These are phyloP conservation scores for Hypoxylon rubiginosum DNA, from an alignment of 2,329 filamentous ascomycete genomes.

Conservation along the genomic window DNA sequence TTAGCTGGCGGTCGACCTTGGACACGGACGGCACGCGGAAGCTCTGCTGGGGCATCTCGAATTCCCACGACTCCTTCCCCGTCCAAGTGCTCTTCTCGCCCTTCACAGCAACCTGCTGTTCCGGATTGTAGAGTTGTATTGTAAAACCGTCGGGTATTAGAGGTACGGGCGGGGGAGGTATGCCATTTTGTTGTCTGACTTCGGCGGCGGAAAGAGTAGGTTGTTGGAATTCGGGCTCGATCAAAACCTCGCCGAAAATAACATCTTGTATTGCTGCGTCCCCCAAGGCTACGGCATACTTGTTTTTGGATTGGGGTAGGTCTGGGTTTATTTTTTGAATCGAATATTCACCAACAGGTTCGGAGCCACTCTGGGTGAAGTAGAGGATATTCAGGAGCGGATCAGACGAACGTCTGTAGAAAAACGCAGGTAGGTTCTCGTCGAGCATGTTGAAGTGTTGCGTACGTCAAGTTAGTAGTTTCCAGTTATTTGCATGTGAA, in stretches of 20 bases:
- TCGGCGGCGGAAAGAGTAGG: conserved; percentile 86
- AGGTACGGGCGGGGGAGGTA: conserved; percentile 75
- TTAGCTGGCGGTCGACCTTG: conserved; percentile 79
- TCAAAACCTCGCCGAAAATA: conserved; percentile 87
- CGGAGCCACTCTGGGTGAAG: conserved; percentile 80
- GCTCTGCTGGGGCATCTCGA: conserved; percentile 88
- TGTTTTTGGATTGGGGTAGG: conserved; percentile 78
- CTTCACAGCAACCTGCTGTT: conserved; percentile 81
- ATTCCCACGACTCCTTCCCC: conserved; percentile 86
- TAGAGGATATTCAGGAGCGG: conserved; percentile 69
- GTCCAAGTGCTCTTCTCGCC: conserved; percentile 84
- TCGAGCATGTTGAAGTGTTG: conserved; percentile 76
- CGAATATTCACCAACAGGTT: conserved; percentile 84
- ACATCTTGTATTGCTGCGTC: conserved; percentile 86
- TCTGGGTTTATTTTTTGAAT: conserved; percentile 81
- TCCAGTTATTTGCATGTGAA: conserved; percentile 18
- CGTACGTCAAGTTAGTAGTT: conserved; percentile 1
- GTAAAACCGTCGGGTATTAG: conserved; percentile 82
- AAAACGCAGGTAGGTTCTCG: conserved; percentile 88
- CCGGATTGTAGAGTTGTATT: conserved; percentile 94
- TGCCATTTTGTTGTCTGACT: conserved; percentile 77
- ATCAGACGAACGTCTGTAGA: conserved; percentile 66
- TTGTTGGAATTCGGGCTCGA: conserved; percentile 88
- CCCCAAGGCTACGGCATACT: conserved; percentile 87
- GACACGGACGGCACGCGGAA: conserved; percentile 86